These are phyloP conservation scores for Pythium rishiriense DNA, from an alignment of 352 stramenopile genomes.

Conservation along the genomic window DNA sequence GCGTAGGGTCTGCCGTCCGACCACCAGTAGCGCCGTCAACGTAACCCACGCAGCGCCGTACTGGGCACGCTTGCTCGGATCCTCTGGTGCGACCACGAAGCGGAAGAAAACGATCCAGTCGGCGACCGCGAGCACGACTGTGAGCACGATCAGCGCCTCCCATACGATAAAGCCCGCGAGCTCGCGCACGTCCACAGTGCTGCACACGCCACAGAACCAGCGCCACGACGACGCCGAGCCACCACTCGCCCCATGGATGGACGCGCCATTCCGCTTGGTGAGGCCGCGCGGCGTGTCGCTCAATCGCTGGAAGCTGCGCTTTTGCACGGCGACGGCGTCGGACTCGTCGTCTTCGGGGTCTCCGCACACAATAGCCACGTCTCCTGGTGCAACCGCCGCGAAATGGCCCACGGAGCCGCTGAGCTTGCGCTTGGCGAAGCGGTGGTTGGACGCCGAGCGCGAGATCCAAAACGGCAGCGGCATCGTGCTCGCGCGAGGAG, in stretches of 20 bases:
- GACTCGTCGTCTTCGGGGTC: background rate
- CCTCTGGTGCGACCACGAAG: slow-evolving; percentile 29
- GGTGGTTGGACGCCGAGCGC: slow-evolving; percentile 6
- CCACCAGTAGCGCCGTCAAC: slow-evolving; percentile 20
- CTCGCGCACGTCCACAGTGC: slow-evolving; percentile 24
- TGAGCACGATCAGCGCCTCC: slow-evolving; percentile 26
- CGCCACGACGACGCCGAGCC: slow-evolving; percentile 8
- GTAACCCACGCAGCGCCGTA: slow-evolving; percentile 24
- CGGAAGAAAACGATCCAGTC: slow-evolving; percentile 37
- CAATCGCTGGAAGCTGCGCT: background rate
- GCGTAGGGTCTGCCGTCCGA: slow-evolving; percentile 19
- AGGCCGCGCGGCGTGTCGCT: background rate
- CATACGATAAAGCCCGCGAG: slow-evolving; percentile 30
- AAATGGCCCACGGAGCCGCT: slow-evolving; percentile 15
- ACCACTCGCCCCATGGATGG: background rate
- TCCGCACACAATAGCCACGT: background rate
- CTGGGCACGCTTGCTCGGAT: slow-evolving; percentile 16
- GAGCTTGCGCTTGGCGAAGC: slow-evolving; percentile 25
- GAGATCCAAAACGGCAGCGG: slow-evolving; percentile 19
- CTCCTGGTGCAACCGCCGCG: background rate
- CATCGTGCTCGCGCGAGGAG: slow-evolving; percentile 1
- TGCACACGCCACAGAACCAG: slow-evolving; percentile 23
- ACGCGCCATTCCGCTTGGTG: background rate
- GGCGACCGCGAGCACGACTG: slow-evolving; percentile 29
- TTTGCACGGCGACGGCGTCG: background rate